These are phyloP conservation scores for Myriosclerotinia scirpicola DNA, from an alignment of 2,329 filamentous ascomycete genomes.

Conservation along the genomic window DNA sequence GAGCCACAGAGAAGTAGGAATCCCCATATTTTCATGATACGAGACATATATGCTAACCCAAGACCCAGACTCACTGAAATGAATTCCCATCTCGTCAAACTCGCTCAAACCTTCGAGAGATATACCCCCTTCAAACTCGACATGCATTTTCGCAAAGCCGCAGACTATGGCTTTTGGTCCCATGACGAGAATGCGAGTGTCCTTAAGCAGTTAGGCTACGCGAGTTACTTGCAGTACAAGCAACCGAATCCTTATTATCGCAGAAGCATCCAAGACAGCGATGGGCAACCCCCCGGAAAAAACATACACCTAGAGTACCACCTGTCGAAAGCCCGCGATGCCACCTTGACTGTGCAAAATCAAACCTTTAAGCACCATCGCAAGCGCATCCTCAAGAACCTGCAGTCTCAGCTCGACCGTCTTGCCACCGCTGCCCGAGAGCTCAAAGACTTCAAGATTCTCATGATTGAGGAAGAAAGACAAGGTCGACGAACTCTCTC, in stretches of 20 bases:
- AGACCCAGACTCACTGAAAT: neutral
- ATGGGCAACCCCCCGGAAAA: too few species aligned
- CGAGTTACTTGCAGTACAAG: neutral
- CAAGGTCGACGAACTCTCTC: fast-evolving
- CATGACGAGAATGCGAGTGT: neutral
- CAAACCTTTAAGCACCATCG: neutral
- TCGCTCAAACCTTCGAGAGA: neutral
- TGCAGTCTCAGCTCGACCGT: neutral
- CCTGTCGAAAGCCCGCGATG: neutral
- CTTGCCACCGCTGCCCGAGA: neutral
- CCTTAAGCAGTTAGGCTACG: neutral
- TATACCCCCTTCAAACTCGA: conserved; percentile 5
- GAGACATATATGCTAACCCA: neutral
- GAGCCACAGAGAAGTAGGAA: conserved; percentile 3
- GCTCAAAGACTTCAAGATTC: neutral
- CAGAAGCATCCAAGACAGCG: neutral
- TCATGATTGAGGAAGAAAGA: too few species aligned
- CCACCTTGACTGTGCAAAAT: neutral
- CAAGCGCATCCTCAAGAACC: neutral
- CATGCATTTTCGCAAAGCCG: neutral
- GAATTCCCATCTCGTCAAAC: neutral
- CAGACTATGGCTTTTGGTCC: too few species aligned
- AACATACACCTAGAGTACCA: neutral
- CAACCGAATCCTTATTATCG: neutral
- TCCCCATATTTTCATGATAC: neutral